These are phyloP conservation scores for Pholiota microspora DNA, from an alignment of 768 basidiomycete genomes.

Conservation along the genomic window DNA sequence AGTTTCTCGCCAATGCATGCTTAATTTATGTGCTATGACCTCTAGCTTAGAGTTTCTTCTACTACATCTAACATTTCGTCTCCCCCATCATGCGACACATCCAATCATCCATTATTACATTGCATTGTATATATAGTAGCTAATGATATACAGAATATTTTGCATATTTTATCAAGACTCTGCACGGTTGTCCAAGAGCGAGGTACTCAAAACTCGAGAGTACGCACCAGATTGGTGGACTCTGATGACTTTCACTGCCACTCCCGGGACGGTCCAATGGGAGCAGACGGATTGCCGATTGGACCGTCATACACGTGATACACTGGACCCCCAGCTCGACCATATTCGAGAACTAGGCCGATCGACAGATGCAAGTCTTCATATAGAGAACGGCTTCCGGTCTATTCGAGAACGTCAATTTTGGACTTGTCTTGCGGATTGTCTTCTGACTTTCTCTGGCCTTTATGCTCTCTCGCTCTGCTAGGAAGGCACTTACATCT, in stretches of 20 bases:
- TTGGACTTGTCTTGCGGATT: not conserved
- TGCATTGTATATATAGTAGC: constrained; percentile 16
- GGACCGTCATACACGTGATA: not conserved
- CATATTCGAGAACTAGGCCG: too few relatives aligned
- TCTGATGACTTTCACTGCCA: too few relatives aligned
- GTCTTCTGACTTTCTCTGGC: not conserved
- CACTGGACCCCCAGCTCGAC: too few relatives aligned
- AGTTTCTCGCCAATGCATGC: not conserved
- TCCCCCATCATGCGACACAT: constrained; percentile 10
- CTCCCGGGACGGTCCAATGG: not conserved
- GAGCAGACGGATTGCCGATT: not conserved
- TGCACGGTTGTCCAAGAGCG: not conserved
- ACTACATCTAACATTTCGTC: constrained; percentile 12
- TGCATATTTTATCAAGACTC: too few relatives aligned
- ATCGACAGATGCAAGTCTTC: too few relatives aligned
- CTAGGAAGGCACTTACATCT: constrained; percentile 41
- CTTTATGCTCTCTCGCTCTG: constrained; percentile 41
- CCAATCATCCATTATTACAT: constrained; percentile 15
- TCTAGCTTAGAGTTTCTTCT: not conserved
- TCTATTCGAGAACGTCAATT: not conserved
- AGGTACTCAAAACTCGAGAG: not conserved
- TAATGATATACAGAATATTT: constrained; percentile 13
- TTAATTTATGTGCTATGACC: not conserved
- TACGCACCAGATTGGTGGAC: too few relatives aligned
- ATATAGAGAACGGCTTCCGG: too few relatives aligned